These are phyloP conservation scores for Suillus luteus DNA, from an alignment of 768 basidiomycete genomes.

Conservation along the genomic window DNA sequence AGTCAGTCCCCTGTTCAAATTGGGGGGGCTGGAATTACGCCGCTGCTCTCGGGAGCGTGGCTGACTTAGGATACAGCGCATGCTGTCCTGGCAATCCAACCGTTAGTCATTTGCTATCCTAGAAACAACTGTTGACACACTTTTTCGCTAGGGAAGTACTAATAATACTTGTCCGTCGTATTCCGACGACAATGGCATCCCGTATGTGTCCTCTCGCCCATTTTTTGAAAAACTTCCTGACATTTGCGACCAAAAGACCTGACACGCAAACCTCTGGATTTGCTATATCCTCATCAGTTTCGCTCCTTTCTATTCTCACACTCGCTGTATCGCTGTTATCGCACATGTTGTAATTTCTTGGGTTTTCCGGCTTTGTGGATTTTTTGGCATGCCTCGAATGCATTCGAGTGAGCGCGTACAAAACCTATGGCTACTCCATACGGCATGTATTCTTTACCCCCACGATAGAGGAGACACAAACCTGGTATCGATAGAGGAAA, in stretches of 20 bases:
- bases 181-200: slow-evolving; percentile 63
- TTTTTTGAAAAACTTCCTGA: not conserved
- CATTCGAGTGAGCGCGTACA: not conserved
- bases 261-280: slow-evolving; percentile 4
- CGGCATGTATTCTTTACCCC: not conserved
- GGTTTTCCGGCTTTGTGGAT: not conserved
- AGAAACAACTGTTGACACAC: not conserved
- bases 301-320: not conserved
- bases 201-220: slow-evolving; percentile 45
- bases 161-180: slow-evolving; percentile 68
- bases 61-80: slow-evolving; percentile 53
- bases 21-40: slow-evolving; percentile 66
- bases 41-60: slow-evolving; percentile 69
- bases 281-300: not conserved
- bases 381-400: not conserved
- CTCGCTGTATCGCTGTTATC: slow-evolving; percentile 1
- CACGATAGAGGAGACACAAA: not conserved
- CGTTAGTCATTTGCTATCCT: slow-evolving; percentile 36
- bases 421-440: not conserved
- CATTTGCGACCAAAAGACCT: not conserved
- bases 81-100: slow-evolving; percentile 77
- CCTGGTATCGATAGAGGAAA: not conserved
- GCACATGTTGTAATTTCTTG: not conserved
- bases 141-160: slow-evolving; percentile 37
- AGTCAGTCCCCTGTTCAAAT: slow-evolving; percentile 59